Evolutionary conservation across 73 alveolate species (phyloP).

Genomic region (Paramecium octaurelia): DNA sequence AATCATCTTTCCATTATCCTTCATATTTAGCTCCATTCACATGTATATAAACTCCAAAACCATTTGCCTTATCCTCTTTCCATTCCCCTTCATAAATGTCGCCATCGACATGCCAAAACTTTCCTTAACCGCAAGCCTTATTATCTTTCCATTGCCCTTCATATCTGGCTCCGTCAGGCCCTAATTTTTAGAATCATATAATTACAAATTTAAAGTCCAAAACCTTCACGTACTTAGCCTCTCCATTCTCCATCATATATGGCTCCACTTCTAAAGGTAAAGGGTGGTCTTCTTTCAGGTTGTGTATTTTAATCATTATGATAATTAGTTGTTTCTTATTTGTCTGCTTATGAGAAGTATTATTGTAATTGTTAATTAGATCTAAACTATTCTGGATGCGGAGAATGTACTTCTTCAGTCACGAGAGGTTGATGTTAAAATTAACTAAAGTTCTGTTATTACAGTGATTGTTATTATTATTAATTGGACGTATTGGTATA

Average conservation of each 20-base stretch:
- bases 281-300: constrained; percentile 11
- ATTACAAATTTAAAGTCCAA: constrained; percentile 53
- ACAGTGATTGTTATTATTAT: neutral
- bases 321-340: constrained; percentile 11
- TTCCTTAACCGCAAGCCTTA: constrained; percentile 65
- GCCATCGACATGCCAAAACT: constrained; percentile 70
- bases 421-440: neutral
- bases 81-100: constrained; percentile 66
- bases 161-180: constrained; percentile 64
- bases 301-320: neutral
- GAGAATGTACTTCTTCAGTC: constrained; percentile 42
- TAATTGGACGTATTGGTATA: neutral
- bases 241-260: constrained; percentile 66
- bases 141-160: constrained; percentile 65
- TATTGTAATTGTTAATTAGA: neutral
- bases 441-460: neutral
- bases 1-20: constrained; percentile 72
- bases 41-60: constrained; percentile 62
- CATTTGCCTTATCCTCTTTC: constrained; percentile 68
- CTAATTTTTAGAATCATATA: neutral
- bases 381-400: constrained; percentile 27
- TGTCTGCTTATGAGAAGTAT: constrained; percentile 33
- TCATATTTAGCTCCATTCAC: constrained; percentile 67
- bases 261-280: constrained; percentile 53
- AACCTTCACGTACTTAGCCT: constrained; percentile 57